Percentiles rank a stretch among this genome's conserved stretches.
Evolutionary conservation across 345 rosid genomes (phyloP).

Genomic region (Noccaea bulbosa): DNA sequence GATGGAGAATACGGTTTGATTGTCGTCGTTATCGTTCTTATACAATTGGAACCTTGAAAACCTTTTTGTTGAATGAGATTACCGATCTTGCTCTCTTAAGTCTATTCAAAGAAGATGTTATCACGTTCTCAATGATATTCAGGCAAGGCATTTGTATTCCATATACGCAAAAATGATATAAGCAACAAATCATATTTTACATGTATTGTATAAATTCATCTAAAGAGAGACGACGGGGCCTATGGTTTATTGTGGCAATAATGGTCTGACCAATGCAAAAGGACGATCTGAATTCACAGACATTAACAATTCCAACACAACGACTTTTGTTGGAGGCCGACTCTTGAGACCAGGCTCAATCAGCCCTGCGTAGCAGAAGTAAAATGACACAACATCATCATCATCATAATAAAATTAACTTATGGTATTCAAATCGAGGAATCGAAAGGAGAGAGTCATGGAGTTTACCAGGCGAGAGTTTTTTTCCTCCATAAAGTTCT

Average conservation of each 20-base stretch:
- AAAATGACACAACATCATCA: constrained; percentile 2
- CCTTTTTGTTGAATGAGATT: constrained; percentile 9
- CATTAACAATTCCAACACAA: constrained; percentile 69
- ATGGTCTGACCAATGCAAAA: constrained; percentile 76
- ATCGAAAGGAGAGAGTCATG: constrained; percentile 27
- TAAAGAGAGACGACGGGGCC: constrained; percentile 11
- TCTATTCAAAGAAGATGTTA: not conserved
- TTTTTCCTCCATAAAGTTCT: constrained; percentile 65
- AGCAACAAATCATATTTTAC: constrained; percentile 24
- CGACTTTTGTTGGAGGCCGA: constrained; percentile 52
- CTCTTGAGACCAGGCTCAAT: constrained; percentile 65
- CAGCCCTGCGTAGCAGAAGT: constrained; percentile 57
- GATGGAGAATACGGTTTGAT: constrained; percentile 23
- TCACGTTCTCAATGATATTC: not conserved
- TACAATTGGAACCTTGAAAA: constrained; percentile 1
- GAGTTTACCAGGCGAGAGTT: constrained; percentile 61
- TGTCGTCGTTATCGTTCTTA: constrained; percentile 33
- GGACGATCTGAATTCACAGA: constrained; percentile 54
- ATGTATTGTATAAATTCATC: constrained; percentile 2
- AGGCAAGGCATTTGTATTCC: not conserved
- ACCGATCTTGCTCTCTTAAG: not conserved
- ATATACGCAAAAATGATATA: not conserved
- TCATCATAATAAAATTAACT: constrained; percentile 10
- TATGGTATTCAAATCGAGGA: not conserved
- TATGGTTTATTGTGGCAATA: constrained; percentile 31